Conservation (phyloP, 768 basidiomycete species). For the Hericium coralloides region DNA sequence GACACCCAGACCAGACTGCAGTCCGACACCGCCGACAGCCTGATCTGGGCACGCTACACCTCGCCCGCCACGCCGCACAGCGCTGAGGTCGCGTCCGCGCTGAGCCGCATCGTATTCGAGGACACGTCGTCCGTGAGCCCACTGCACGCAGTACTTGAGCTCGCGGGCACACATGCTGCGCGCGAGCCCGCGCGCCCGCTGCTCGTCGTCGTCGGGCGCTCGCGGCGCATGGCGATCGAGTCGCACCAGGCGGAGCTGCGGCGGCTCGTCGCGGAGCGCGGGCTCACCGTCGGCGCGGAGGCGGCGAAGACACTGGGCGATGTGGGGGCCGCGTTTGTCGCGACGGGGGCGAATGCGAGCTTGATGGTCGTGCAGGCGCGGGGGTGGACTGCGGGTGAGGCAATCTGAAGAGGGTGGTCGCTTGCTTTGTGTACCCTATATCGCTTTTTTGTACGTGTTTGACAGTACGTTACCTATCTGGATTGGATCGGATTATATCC, state of each 20-base stretch:
- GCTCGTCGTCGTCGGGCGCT: slow-evolving; percentile 65
- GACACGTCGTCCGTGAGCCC: slow-evolving; percentile 41
- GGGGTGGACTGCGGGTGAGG: not conserved
- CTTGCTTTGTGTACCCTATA: too few species aligned
- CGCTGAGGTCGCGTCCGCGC: slow-evolving; percentile 28
- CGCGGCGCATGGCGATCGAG: slow-evolving; percentile 57
- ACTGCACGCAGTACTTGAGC: slow-evolving; percentile 45
- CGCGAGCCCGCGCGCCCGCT: slow-evolving; percentile 34
- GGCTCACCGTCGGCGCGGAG: slow-evolving; percentile 39
- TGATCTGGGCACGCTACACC: slow-evolving; percentile 65
- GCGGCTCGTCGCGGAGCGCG: slow-evolving; percentile 32
- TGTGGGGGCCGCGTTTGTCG: slow-evolving; percentile 61
- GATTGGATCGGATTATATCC: too few species aligned
- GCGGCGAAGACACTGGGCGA: slow-evolving; percentile 70
- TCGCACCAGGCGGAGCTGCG: slow-evolving; percentile 52
- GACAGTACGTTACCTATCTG: too few species aligned
- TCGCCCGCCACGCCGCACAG: slow-evolving; percentile 19
- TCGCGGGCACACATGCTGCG: slow-evolving; percentile 22
- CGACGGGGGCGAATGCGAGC: slow-evolving; percentile 38
- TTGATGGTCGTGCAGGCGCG: slow-evolving; percentile 49
- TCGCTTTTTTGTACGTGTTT: too few species aligned
- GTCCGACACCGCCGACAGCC: slow-evolving; percentile 76
- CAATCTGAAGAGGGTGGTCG: too few species aligned
- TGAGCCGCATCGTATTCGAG: slow-evolving; percentile 59
- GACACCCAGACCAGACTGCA: slow-evolving; percentile 59